These are phyloP conservation scores for Secale cereale DNA, from an alignment of 176 grass and related monocot genomes.

Conservation along the genomic window DNA sequence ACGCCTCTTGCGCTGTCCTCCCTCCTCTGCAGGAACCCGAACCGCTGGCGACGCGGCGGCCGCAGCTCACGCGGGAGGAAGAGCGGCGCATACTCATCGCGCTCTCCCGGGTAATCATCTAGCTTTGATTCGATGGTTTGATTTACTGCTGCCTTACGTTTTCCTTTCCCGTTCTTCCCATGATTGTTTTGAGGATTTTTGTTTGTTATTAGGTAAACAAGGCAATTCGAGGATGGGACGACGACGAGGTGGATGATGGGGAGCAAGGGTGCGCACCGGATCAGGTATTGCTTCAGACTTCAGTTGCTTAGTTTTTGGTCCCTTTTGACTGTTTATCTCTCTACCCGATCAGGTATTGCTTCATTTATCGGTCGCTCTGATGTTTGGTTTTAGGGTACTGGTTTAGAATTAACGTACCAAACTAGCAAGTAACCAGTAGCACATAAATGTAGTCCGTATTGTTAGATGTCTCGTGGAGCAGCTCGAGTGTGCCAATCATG, in stretches of 20 bases:
- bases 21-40: conserved; percentile 30
- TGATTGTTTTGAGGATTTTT: conserved; percentile 24
- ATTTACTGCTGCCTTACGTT: neutral
- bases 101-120: conserved; percentile 44
- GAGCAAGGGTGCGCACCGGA: neutral
- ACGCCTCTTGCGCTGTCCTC: neutral
- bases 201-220: conserved; percentile 33
- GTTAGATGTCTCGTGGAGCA: neutral
- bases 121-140: neutral
- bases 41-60: neutral
- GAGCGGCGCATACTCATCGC: conserved; percentile 58
- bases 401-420: neutral
- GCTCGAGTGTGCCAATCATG: neutral
- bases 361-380: neutral
- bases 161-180: neutral
- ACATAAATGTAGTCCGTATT: neutral
- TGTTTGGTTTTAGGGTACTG: neutral
- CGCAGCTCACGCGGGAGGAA: conserved; percentile 31
- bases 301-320: neutral
- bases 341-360: too few relatives aligned
- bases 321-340: neutral
- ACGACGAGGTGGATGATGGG: neutral
- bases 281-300: conserved; percentile 16
- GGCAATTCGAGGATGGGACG: conserved; percentile 32
- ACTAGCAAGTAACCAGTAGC: neutral